Percentiles rank a stretch among this genome's conserved stretches.
phyloP scores from a whole-genome alignment of 345 rosid genomes.

The Citropsis articulata region DNA sequence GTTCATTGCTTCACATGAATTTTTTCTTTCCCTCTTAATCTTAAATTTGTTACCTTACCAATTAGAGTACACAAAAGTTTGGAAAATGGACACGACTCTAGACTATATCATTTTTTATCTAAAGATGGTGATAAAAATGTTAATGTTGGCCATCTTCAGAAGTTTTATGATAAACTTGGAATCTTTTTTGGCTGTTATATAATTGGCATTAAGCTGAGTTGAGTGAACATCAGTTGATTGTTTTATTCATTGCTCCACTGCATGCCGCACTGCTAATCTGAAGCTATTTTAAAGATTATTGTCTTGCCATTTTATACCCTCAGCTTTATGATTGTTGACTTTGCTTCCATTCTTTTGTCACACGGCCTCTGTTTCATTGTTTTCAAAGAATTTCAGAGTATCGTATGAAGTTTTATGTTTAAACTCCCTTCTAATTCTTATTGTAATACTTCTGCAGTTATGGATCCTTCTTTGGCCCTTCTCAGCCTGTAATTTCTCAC shows the following conservation, averaged over 20 bases:
- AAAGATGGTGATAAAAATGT: neutral
- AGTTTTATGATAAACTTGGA: neutral
- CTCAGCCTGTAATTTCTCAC: conserved; percentile 77
- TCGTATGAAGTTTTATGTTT: neutral
- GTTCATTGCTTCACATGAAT: neutral
- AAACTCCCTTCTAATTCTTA: neutral
- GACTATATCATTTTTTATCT: neutral
- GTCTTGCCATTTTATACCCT: neutral
- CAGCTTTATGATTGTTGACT: neutral
- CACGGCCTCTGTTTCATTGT: neutral
- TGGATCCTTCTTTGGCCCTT: conserved; percentile 97
- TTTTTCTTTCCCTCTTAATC: neutral
- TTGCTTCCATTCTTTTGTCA: neutral
- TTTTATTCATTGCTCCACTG: neutral
- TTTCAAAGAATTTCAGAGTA: neutral
- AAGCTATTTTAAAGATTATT: neutral
- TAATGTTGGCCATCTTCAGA: neutral
- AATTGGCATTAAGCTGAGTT: neutral
- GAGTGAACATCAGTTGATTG: neutral
- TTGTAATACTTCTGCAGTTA: conserved; percentile 46
- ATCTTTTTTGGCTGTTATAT: neutral
- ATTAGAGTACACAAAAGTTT: neutral
- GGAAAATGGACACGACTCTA: neutral
- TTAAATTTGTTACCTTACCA: neutral
- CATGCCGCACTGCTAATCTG: neutral